Evolutionary conservation across 768 basidiomycete species (phyloP).

Genomic region (Rhodotorula paludigena): DNA sequence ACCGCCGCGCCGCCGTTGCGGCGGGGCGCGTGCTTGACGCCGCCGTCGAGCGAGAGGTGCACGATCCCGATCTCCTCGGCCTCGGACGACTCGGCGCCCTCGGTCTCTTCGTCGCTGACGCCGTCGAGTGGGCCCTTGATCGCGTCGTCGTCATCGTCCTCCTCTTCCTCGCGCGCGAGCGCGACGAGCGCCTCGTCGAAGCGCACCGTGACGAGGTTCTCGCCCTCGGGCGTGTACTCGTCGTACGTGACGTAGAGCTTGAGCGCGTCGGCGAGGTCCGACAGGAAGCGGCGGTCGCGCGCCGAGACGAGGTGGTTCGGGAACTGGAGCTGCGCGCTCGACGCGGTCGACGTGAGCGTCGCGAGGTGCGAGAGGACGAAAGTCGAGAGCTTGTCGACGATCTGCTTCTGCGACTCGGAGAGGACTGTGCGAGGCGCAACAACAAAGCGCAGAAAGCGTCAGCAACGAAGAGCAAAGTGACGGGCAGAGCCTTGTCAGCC

Average conservation of each 20-base stretch:
- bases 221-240: slow-evolving; percentile 70
- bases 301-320: slow-evolving; percentile 68
- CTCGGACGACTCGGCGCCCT: slow-evolving; percentile 42
- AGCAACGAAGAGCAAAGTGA: too few species aligned
- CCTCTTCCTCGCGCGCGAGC: slow-evolving; percentile 46
- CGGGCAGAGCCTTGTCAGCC: too few species aligned
- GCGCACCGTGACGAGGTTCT: slow-evolving; percentile 47
- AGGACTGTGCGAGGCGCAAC: slow-evolving; percentile 54
- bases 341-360: slow-evolving; percentile 29
- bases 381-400: slow-evolving; percentile 70
- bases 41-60: slow-evolving; percentile 40
- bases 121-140: slow-evolving; percentile 4
- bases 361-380: slow-evolving; percentile 57
- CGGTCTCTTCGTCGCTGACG: slow-evolving; percentile 34
- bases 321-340: slow-evolving; percentile 56
- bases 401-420: slow-evolving; percentile 65
- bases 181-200: slow-evolving; percentile 64
- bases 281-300: slow-evolving; percentile 73
- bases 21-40: slow-evolving; percentile 42
- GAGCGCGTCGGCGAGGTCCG: slow-evolving; percentile 67
- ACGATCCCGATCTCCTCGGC: slow-evolving; percentile 46
- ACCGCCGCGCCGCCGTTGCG: neutral
- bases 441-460: too few species aligned
- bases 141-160: slow-evolving; percentile 43
- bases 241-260: slow-evolving; percentile 84